Conservation (phyloP, 2,329 filamentous ascomycete genomes). For the Lecanicillium sp. region DNA sequence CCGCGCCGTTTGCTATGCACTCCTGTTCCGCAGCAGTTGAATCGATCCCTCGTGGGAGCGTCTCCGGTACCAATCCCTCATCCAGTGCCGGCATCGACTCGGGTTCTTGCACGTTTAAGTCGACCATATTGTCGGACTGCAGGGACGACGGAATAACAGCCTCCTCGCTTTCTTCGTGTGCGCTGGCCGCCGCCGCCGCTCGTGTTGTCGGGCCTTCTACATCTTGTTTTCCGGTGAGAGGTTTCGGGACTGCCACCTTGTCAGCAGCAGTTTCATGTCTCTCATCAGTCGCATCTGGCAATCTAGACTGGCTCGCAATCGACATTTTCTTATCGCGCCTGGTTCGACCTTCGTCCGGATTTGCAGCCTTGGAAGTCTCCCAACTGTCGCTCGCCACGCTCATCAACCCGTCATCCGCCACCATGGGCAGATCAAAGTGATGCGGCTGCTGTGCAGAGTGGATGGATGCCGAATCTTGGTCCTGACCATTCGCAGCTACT, state of each 20-base stretch:
- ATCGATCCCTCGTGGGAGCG: constrained; percentile 5
- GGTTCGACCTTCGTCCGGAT: no score
- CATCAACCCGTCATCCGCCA: constrained; percentile 14
- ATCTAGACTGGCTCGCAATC: not conserved
- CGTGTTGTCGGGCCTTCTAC: constrained; percentile 4
- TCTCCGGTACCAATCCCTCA: constrained; percentile 15
- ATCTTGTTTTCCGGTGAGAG: constrained; percentile 3
- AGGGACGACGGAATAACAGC: constrained; percentile 1
- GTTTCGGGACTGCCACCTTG: constrained; percentile 10
- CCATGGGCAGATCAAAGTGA: constrained; percentile 11
- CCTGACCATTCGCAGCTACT: constrained; percentile 10
- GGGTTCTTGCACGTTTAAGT: constrained; percentile 18
- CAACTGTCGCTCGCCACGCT: constrained; percentile 15
- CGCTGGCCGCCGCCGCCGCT: constrained; percentile 8
- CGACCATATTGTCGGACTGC: constrained; percentile 18
- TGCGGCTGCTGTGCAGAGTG: constrained; percentile 19
- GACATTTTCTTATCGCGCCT: no score
- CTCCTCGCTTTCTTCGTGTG: constrained; percentile 4
- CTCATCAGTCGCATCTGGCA: not conserved
- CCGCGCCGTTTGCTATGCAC: constrained; percentile 3
- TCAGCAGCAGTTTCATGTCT: constrained; percentile 11
- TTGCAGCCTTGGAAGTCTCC: constrained; percentile 9
- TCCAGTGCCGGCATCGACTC: not conserved
- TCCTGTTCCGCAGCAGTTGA: not conserved
- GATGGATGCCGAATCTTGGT: constrained; percentile 18